Conservation (phyloP, 495 filamentous ascomycete genomes). For the Achaetomiella virescens region DNA sequence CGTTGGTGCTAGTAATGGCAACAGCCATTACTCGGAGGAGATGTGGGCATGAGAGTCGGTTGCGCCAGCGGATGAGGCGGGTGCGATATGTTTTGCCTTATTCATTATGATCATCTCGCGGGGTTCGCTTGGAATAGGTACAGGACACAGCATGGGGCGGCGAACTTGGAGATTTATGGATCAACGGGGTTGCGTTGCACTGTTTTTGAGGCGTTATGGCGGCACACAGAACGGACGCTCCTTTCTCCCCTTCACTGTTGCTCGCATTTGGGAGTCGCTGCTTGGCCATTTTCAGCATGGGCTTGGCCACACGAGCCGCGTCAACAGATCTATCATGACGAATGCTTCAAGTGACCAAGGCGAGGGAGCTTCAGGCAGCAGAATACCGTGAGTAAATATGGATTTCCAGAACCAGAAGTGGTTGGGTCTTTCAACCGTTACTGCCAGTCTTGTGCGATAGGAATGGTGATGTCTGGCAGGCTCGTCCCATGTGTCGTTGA, state of each 20-base stretch:
- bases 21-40: neutral
- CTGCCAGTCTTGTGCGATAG: too few relatives aligned
- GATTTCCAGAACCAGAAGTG: too few relatives aligned
- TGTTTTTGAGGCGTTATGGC: neutral
- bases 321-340: too few relatives aligned
- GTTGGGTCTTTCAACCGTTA: too few relatives aligned
- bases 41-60: neutral
- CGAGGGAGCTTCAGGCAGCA: too few relatives aligned
- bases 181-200: neutral
- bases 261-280: too few relatives aligned
- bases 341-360: too few relatives aligned
- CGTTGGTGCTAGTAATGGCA: slow-evolving; percentile 9
- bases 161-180: slow-evolving; percentile 13
- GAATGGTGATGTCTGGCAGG: too few relatives aligned
- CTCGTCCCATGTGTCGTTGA: too few relatives aligned
- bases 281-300: too few relatives aligned
- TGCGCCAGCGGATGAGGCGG: neutral
- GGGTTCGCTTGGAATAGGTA: slow-evolving; percentile 8
- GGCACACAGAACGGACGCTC: neutral
- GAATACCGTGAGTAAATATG: too few relatives aligned
- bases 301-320: too few relatives aligned
- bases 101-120: neutral
- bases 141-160: slow-evolving; percentile 16
- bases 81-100: neutral
- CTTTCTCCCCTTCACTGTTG: neutral